Evolutionary conservation across 2,329 filamentous ascomycete species (phyloP).

Genomic region (Apiospora kogelbergensis): DNA sequence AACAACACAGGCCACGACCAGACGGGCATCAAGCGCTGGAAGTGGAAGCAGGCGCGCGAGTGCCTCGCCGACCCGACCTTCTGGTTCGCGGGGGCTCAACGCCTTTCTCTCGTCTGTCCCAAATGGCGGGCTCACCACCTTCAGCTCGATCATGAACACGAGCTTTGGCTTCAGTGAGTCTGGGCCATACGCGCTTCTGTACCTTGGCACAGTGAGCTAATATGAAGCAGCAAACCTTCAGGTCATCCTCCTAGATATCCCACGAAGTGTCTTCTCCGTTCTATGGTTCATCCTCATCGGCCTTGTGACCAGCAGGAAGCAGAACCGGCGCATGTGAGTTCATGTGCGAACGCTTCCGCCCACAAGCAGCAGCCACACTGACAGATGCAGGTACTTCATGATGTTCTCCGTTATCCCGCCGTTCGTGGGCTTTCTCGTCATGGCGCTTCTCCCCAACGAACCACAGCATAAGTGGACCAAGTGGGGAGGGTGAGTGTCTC

Average conservation of each 20-base stretch:
- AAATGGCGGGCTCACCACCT: constrained; percentile 37
- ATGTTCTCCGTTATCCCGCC: constrained; percentile 35
- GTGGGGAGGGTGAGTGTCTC: constrained; percentile 31
- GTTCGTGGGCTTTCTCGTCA: constrained; percentile 35
- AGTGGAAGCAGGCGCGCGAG: constrained; percentile 37
- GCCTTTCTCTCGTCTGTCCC: constrained; percentile 37
- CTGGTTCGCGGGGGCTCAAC: constrained; percentile 37
- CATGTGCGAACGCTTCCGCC: too few species aligned
- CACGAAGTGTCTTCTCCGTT: constrained; percentile 32
- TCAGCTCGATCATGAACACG: constrained; percentile 34
- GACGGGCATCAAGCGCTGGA: constrained; percentile 37
- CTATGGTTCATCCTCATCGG: constrained; percentile 36
- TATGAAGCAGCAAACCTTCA: constrained; percentile 31
- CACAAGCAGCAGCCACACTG: background rate
- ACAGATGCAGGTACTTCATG: constrained; percentile 34
- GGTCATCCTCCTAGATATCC: constrained; percentile 37
- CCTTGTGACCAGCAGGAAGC: constrained; percentile 30
- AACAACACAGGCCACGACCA: constrained; percentile 39
- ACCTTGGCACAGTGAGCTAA: background rate
- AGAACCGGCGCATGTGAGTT: constrained; percentile 34
- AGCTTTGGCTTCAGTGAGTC: constrained; percentile 36
- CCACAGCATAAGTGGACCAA: constrained; percentile 36
- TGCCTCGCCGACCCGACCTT: constrained; percentile 36
- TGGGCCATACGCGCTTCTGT: background rate
- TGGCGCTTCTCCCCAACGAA: constrained; percentile 35